Evolutionary conservation across 1,284 basidiomycete species (phyloP).

Genomic region (Lentinula novae-zelandiae): DNA sequence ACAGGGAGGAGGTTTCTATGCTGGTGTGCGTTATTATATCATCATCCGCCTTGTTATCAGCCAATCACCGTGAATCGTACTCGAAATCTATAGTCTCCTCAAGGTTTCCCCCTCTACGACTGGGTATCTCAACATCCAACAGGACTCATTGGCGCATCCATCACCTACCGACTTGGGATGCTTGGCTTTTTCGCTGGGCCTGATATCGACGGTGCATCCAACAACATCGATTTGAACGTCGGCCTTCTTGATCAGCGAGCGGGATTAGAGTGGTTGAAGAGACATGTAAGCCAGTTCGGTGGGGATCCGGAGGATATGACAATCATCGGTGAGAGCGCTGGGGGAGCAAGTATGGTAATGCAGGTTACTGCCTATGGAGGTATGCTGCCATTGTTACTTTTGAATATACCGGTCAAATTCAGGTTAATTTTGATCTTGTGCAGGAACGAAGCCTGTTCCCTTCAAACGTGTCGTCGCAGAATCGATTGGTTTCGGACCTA

Average conservation of each 20-base stretch:
- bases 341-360: slow-evolving; percentile 40
- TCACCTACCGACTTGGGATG: slow-evolving; percentile 40
- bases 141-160: slow-evolving; percentile 38
- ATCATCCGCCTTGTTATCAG: not conserved
- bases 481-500: slow-evolving; percentile 42
- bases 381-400: slow-evolving; percentile 9
- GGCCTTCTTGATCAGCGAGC: slow-evolving; percentile 45
- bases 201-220: slow-evolving; percentile 18
- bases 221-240: slow-evolving; percentile 26
- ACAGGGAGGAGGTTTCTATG: slow-evolving; percentile 40
- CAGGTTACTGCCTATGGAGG: slow-evolving; percentile 41
- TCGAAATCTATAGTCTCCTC: slow-evolving; percentile 26
- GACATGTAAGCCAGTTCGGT: slow-evolving; percentile 39
- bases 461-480: slow-evolving; percentile 38
- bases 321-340: slow-evolving; percentile 43
- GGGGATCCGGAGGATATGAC: slow-evolving; percentile 38
- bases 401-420: no score
- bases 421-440: not conserved
- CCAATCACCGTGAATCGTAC: not conserved
- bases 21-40: slow-evolving; percentile 22
- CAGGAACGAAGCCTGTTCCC: slow-evolving; percentile 31
- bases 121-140: slow-evolving; percentile 40
- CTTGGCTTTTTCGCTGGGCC: slow-evolving; percentile 41
- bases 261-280: slow-evolving; percentile 43
- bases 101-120: slow-evolving; percentile 42